phyloP scores from a whole-genome alignment of 331 rosid genomes.

The Prunus yedoensis region DNA sequence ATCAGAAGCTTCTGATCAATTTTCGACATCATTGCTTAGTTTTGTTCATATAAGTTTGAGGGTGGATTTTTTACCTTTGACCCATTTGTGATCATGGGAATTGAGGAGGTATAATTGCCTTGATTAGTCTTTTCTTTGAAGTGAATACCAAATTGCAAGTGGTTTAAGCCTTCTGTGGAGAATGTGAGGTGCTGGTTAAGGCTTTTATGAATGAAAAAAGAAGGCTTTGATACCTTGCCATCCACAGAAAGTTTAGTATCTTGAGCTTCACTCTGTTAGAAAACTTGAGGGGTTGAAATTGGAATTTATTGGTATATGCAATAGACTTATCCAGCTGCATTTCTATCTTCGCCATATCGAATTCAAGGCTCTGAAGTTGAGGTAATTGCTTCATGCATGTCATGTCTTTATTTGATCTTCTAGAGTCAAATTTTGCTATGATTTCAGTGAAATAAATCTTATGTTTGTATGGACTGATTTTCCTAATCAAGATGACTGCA shows the following conservation, averaged over 20 bases:
- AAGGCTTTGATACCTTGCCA: slow-evolving; percentile 66
- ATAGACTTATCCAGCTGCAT: slow-evolving; percentile 39
- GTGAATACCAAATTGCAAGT: slow-evolving; percentile 25
- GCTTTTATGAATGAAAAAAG: slow-evolving; percentile 30
- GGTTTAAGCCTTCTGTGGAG: slow-evolving; percentile 35
- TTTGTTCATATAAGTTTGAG: background rate
- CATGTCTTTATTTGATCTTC: slow-evolving; percentile 8
- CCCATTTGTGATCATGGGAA: slow-evolving; percentile 25
- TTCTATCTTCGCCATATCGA: slow-evolving; percentile 26
- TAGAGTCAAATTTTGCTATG: background rate
- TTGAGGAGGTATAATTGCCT: slow-evolving; percentile 24
- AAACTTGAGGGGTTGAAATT: slow-evolving; percentile 38
- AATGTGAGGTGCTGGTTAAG: slow-evolving; percentile 33
- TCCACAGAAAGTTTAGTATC: slow-evolving; percentile 45
- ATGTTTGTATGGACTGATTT: background rate
- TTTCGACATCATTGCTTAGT: slow-evolving; percentile 1
- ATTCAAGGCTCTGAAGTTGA: slow-evolving; percentile 26
- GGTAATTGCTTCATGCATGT: slow-evolving; percentile 39
- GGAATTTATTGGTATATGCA: slow-evolving; percentile 34
- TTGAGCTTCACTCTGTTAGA: slow-evolving; percentile 37
- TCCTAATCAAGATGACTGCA: background rate
- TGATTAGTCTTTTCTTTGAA: slow-evolving; percentile 27
- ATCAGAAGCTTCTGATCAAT: slow-evolving; percentile 36
- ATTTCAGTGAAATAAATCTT: background rate
- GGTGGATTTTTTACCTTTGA: slow-evolving; percentile 29